Base-by-base conservation (phyloP, 2,329 filamentous ascomycete species). In the Fusarium humuli region DNA sequence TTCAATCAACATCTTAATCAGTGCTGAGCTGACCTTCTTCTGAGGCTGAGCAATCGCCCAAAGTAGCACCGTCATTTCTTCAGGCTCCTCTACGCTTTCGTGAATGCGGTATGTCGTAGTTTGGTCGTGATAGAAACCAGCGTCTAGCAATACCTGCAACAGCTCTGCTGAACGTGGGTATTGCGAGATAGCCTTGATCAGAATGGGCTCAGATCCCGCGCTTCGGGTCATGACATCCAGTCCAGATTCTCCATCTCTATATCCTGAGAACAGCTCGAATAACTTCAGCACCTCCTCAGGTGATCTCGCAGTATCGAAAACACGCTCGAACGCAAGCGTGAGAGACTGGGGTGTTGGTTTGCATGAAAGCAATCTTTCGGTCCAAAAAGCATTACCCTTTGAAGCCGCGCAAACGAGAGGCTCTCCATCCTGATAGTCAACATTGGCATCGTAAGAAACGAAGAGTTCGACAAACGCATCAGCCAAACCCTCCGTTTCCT, bases 31-130 rank as follows among this genome's bases (percentile, higher is more conserved):
- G 53, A 91, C 83, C 65, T 84, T 85, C 76, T 91, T 91, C 67
- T 90, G 87, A 1, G 87, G 87, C 67, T 91, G 88, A 9, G 87
- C 79, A 54, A 92, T 81, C 0, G 87, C 84, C 89, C 89, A 92
- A 53, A 86, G 79, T 10, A 92, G 78, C 4, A 90, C 79, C 3
- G 86, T 87, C 46, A 89, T 82, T 12, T 82, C 79, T 75, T 92
- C 89, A 5, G 82, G 79, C 37, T 86, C 84, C 3, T 84, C 82
- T 1, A 83, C 64, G 13, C 84, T 81, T 0, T 83, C 79, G 58
- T 85, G 78, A 4, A 87, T 79, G 5, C 77, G 80, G 56, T 77
- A 81, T 1, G 71, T 80, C 4, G 77, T 82, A 4, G 81, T 81
- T 70, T 89, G 86, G 61, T 90, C 87, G 61, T 89, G 81, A 71